Evolutionary conservation across 148 eudicot genomes (phyloP), one percentile per base, ranked within the genome.

Genomic region (Amaranthus hypochondriacus): DNA sequence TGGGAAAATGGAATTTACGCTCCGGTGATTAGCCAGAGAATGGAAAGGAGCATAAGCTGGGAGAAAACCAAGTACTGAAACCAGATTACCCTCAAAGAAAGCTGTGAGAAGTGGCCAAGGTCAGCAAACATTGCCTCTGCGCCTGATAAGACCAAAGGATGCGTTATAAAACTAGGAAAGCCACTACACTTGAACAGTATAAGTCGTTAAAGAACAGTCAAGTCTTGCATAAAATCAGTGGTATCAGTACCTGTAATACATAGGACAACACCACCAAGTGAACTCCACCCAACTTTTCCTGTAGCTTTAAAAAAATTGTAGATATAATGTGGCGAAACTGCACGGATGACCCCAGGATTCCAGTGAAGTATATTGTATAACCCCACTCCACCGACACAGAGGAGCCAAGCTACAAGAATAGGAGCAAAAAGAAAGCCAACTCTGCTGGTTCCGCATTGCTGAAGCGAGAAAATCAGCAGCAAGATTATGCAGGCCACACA

Each of bases 51-150:
- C 55, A 5, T 2, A 18, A 47, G 47, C 39, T 7, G 9, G 42
- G 75, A 2, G 6, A 42, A 50, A 39, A 49, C 4, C 64, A 73
- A 13, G 59, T 14, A 12, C 48, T 39, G 59, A 10, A 18, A 44
- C 51, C 9, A 69, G 6, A 58, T 66, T 77, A 85, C 88, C 86
- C 84, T 82, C 67, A 85, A 18, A 70, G 88, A 75, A 57, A 63
- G 64, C 73, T 73, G 48, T 59, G 86, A 80, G 74, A 86, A 86
- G 82, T 86, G 86, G 13, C 88, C 86, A 43, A 86, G 88, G 81
- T 86, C 86, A 58, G 88, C 88, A 79, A 86, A 86, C 81, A 86
- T 83, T 15, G 89, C 89, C 70, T 86, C 89, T 9, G 83, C 81
- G 66, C 86, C 88, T 86, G 83, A 60, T 47, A 72, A 69, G 72